Conservation (phyloP, 73 alveolate species). For the Stentor coeruleus region DNA sequence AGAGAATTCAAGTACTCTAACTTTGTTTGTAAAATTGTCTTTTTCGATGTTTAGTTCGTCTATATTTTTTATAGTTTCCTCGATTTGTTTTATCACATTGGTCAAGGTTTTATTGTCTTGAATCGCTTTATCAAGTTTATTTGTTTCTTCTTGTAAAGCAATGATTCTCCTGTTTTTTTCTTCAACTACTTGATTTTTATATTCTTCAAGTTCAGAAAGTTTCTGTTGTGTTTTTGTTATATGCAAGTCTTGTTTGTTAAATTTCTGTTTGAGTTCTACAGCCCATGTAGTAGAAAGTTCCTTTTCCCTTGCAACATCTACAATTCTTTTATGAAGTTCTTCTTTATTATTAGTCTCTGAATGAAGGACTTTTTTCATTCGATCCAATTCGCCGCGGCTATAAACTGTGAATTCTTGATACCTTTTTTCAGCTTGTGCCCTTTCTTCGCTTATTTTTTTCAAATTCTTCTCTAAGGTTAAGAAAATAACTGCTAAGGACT, state of each 20-base stretch:
- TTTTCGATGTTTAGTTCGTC: neutral
- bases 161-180: slow-evolving; percentile 12
- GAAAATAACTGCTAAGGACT: neutral
- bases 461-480: neutral
- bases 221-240: neutral
- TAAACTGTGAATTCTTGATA: neutral
- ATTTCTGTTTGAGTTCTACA: neutral
- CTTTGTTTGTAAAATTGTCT: neutral
- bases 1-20: neutral
- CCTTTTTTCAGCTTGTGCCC: neutral
- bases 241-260: slow-evolving; percentile 16
- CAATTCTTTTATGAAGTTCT: neutral
- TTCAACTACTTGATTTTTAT: slow-evolving; percentile 14
- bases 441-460: slow-evolving; percentile 3
- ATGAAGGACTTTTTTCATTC: neutral
- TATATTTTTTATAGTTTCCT: neutral
- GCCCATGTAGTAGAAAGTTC: slow-evolving; percentile 5
- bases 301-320: slow-evolving; percentile 2
- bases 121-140: neutral
- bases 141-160: neutral
- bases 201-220: neutral
- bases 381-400: neutral
- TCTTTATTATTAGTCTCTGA: neutral
- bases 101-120: neutral
- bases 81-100: neutral